These are phyloP conservation scores for Tolypocladium inflatum DNA, from an alignment of 2,329 filamentous ascomycete species.

Conservation along the genomic window DNA sequence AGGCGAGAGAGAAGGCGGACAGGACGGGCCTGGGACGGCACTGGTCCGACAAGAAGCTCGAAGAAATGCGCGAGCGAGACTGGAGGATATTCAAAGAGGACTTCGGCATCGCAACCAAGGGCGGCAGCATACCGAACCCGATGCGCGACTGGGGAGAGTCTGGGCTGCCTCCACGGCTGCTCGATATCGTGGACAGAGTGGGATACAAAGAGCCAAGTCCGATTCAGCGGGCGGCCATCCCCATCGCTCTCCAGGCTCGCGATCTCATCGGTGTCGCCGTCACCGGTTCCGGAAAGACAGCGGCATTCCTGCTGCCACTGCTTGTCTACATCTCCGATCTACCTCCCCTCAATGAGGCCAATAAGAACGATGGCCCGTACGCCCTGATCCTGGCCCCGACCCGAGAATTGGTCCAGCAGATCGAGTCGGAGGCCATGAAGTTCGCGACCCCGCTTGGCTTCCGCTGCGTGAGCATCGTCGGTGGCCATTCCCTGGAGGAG, in stretches of 20 bases:
- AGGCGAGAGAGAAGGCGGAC: constrained; percentile 61
- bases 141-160: constrained; percentile 95
- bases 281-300: constrained; percentile 97
- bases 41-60: constrained; percentile 88
- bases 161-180: constrained; percentile 61
- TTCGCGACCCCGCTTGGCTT: constrained; percentile 88
- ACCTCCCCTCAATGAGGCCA: constrained; percentile 72
- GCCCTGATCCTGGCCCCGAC: constrained; percentile 95
- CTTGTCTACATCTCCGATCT: constrained; percentile 91
- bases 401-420: constrained; percentile 94
- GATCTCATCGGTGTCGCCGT: constrained; percentile 98
- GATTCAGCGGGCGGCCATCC: constrained; percentile 90
- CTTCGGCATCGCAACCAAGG: constrained; percentile 93
- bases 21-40: constrained; percentile 78
- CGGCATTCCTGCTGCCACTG: constrained; percentile 83
- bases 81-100: constrained; percentile 99
- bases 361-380: constrained; percentile 92
- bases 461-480: constrained; percentile 94
- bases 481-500: constrained; percentile 90
- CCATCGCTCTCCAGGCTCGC: constrained; percentile 82
- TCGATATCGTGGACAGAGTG: constrained; percentile 74
- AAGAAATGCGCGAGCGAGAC: constrained; percentile 93
- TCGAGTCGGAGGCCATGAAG: constrained; percentile 86
- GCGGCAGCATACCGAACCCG: constrained; percentile 83
- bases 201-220: constrained; percentile 89